Percentiles rank a stretch among this genome's conserved stretches.
These are phyloP conservation scores for Fusarium miscanthi DNA, from an alignment of 2,329 filamentous ascomycete genomes.

Conservation along the genomic window DNA sequence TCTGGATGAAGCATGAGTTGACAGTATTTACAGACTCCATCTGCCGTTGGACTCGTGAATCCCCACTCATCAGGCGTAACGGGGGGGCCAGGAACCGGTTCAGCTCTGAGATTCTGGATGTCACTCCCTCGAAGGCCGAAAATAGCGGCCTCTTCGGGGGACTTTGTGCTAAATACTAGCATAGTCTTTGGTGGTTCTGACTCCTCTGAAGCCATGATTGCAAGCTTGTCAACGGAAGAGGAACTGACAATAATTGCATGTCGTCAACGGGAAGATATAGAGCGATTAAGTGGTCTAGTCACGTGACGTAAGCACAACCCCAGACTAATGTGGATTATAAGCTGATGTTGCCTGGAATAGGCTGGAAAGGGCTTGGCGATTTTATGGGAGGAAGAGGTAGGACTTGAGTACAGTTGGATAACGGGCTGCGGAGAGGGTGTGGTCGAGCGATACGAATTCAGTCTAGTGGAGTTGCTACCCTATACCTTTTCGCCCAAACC, in stretches of 20 bases:
- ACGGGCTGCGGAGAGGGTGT: fast-evolving
- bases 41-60: neutral
- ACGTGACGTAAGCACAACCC: neutral
- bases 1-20: constrained; percentile 5
- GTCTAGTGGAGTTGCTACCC: neutral
- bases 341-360: neutral
- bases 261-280: neutral
- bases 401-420: no score
- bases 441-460: neutral
- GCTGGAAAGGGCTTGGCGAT: neutral
- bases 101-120: neutral
- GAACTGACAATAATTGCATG: neutral
- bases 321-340: neutral
- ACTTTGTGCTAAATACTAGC: neutral
- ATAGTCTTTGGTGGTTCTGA: neutral
- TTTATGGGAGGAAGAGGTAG: fast-evolving
- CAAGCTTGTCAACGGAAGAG: neutral
- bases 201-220: neutral
- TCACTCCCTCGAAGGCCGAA: constrained; percentile 3
- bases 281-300: neutral
- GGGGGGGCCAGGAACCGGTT: fast-evolving
- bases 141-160: neutral
- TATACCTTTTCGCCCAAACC: no score
- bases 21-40: constrained; percentile 9
- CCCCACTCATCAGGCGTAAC: neutral